These are phyloP conservation scores for Scenedesmus sp. DNA, from an alignment of 163 green algal genomes.

Conservation along the genomic window DNA sequence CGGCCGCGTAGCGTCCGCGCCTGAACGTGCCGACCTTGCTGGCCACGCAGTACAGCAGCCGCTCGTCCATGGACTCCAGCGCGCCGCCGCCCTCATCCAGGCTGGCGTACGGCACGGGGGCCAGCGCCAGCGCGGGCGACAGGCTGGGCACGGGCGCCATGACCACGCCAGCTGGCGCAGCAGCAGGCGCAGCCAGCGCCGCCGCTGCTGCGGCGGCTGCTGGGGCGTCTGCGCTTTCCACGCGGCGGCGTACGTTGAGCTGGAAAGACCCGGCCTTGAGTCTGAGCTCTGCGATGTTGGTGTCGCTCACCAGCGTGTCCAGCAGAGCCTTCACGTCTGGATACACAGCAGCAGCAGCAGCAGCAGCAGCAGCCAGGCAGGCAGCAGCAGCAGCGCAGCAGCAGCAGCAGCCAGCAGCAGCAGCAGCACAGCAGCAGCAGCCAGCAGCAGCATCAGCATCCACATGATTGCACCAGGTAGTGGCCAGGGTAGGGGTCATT, in stretches of 20 bases:
- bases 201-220: constrained; percentile 39
- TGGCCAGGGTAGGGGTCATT: no score
- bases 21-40: constrained; percentile 85
- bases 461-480: no score
- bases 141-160: background rate
- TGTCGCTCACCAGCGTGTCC: constrained; percentile 1
- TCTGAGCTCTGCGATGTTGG: constrained; percentile 22
- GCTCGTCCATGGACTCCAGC: constrained; percentile 78
- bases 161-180: constrained; percentile 4
- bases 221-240: constrained; percentile 32
- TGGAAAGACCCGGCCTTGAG: constrained; percentile 77
- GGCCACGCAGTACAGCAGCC: constrained; percentile 61
- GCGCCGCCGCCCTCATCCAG: constrained; percentile 19
- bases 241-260: constrained; percentile 77
- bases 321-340: constrained; percentile 25
- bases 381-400: background rate
- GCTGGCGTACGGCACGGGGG: background rate
- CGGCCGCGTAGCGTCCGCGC: constrained; percentile 84
- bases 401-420: background rate
- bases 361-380: background rate
- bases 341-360: background rate
- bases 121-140: background rate
- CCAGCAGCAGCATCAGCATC: no score
- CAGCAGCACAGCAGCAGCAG: no score
- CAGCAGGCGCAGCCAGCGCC: background rate